A percentile compares a stretch with the other conserved stretches of the same genome.
Conservation (phyloP, 768 basidiomycete species). For the Amanita rubescens region DNA sequence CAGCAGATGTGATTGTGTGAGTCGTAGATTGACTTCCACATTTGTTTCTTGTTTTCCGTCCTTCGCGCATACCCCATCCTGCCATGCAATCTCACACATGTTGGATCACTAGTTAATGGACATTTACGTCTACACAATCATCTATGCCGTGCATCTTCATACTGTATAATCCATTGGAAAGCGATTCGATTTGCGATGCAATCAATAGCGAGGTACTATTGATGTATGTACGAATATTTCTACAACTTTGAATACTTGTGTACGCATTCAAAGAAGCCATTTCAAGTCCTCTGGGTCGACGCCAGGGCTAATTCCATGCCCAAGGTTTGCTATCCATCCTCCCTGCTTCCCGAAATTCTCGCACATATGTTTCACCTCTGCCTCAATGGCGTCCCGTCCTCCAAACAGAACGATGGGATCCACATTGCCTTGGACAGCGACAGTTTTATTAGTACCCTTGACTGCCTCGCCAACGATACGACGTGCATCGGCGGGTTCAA, state of each 20-base stretch:
- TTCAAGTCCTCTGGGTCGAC: constrained; percentile 90
- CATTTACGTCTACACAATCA: neutral
- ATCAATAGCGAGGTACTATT: neutral
- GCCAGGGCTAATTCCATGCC: constrained; percentile 94
- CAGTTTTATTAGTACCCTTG: constrained; percentile 25
- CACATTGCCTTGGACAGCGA: constrained; percentile 86
- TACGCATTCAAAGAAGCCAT: constrained; percentile 88
- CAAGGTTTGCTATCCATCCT: constrained; percentile 96
- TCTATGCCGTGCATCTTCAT: neutral
- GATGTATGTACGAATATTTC: neutral
- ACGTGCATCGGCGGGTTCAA: constrained; percentile 69
- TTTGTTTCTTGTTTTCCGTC: constrained; percentile 7
- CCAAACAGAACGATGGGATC: constrained; percentile 87
- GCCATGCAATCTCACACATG: neutral
- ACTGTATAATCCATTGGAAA: neutral
- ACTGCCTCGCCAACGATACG: constrained; percentile 36
- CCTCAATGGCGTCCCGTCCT: constrained; percentile 79
- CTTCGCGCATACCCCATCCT: constrained; percentile 2
- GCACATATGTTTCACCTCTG: constrained; percentile 76
- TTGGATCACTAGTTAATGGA: neutral
- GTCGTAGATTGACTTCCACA: neutral
- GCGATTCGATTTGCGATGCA: neutral
- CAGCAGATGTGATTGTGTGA: constrained; percentile 78
- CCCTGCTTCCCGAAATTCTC: constrained; percentile 56
- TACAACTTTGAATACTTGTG: constrained; percentile 59